These are phyloP conservation scores for Mycena epipterygia DNA, from an alignment of 768 basidiomycete species.

Conservation along the genomic window DNA sequence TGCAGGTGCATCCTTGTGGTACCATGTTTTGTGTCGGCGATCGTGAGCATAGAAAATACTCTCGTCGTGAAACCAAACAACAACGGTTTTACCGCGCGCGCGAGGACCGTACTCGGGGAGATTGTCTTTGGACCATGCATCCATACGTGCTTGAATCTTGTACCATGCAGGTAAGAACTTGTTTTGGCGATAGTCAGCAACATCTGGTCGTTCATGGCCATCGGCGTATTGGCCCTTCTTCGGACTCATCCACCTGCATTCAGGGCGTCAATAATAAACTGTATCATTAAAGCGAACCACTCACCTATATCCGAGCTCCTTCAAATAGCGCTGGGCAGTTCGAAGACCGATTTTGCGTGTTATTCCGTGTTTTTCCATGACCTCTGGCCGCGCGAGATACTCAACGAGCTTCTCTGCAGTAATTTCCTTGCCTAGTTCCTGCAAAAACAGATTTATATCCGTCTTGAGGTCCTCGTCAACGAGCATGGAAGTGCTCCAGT, in stretches of 20 bases:
- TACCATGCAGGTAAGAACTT: background rate
- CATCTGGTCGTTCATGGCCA: background rate
- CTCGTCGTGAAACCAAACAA: no score
- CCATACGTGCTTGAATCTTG: background rate
- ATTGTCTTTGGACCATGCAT: no score
- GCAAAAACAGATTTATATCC: background rate
- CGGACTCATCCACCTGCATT: background rate
- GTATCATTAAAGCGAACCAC: background rate
- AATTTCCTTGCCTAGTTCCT: slow-evolving; percentile 4
- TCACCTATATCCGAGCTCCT: background rate
- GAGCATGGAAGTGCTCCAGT: background rate
- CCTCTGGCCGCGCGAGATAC: background rate
- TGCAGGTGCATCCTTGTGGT: no score
- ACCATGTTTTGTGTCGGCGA: no score
- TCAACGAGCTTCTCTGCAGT: background rate
- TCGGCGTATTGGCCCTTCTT: background rate
- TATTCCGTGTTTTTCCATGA: background rate
- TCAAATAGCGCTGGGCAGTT: background rate
- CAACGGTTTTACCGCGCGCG: no score
- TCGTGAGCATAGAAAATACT: no score
- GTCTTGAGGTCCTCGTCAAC: background rate
- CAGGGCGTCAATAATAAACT: no score
- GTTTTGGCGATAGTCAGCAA: background rate
- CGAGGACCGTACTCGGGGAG: no score
- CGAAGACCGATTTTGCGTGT: background rate